A percentile compares a stretch with the other conserved stretches of the same genome.
Conservation (phyloP, 495 filamentous ascomycete genomes). For the Xylaria sp. region DNA sequence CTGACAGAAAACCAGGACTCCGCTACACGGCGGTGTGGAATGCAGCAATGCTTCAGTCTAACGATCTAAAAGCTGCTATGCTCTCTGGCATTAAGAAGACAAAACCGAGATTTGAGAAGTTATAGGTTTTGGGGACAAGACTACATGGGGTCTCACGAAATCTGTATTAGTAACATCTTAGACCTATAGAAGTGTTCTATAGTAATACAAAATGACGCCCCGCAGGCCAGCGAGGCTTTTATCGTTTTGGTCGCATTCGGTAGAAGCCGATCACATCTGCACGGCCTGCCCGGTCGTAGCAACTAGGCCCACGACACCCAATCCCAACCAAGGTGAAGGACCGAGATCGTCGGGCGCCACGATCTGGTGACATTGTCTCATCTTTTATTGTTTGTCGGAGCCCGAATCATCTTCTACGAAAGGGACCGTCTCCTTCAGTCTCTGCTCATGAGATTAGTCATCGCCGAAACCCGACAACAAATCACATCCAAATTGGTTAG, state of each 20-base stretch:
- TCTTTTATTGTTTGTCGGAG: slow-evolving; percentile 37
- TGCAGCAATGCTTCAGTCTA: slow-evolving; percentile 77
- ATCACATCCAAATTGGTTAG: background rate
- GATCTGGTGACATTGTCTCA: background rate
- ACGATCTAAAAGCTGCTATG: slow-evolving; percentile 77
- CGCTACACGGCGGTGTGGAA: slow-evolving; percentile 91
- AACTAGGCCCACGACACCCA: background rate
- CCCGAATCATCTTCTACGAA: slow-evolving; percentile 51
- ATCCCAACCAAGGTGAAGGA: background rate
- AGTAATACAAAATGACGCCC: background rate
- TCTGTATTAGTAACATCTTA: slow-evolving; percentile 10
- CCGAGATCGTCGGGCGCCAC: background rate
- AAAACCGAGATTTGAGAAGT: slow-evolving; percentile 85
- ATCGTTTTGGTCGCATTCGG: background rate
- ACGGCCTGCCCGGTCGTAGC: background rate
- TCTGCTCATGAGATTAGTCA: slow-evolving; percentile 34
- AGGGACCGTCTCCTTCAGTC: slow-evolving; percentile 53
- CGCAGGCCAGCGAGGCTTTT: background rate
- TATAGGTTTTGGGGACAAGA: slow-evolving; percentile 54
- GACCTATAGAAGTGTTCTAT: background rate
- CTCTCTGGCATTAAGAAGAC: slow-evolving; percentile 78
- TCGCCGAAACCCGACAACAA: slow-evolving; percentile 1
- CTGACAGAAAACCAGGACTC: slow-evolving; percentile 61
- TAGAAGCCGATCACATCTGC: background rate
- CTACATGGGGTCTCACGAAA: background rate